Conservation (phyloP, 2,329 filamentous ascomycete genomes). For the Trichoderma lentiforme region DNA sequence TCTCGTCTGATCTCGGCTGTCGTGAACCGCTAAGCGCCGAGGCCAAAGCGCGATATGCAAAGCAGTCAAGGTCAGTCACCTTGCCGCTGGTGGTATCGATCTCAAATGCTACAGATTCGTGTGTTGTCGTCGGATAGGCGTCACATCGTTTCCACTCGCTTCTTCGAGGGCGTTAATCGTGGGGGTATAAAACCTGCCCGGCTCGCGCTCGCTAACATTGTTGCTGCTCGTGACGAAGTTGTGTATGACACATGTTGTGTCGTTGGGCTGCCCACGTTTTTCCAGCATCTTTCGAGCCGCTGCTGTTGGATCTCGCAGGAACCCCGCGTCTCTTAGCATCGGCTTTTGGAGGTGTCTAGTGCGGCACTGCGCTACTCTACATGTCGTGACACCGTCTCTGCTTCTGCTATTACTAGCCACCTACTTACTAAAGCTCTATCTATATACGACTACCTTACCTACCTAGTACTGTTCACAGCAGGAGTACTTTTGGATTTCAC, state of each 20-base stretch:
- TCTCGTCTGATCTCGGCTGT: constrained; percentile 10
- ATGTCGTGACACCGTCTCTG: not conserved
- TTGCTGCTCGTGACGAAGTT: not conserved
- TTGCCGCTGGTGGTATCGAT: not conserved
- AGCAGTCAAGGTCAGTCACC: not conserved
- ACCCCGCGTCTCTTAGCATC: not conserved
- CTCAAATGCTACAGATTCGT: not conserved
- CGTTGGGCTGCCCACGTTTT: not conserved
- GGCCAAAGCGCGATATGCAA: not conserved
- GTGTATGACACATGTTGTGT: not conserved
- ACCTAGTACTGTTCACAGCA: not conserved
- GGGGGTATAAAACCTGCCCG: constrained; percentile 1
- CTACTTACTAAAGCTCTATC: not conserved
- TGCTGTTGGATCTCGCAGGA: not conserved
- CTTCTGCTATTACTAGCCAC: not conserved
- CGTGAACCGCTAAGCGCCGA: constrained; percentile 14
- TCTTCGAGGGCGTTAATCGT: not conserved
- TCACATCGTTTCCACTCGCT: constrained; percentile 4
- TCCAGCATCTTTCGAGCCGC: not conserved
- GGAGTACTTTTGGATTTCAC: not conserved
- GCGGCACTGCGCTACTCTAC: not conserved
- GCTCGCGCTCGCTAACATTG: not conserved
- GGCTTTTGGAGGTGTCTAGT: not conserved
- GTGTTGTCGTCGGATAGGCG: not conserved
- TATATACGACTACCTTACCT: not conserved